These are phyloP conservation scores for Ilyonectria mors-panacis DNA, from an alignment of 2,329 filamentous ascomycete species.

Conservation along the genomic window DNA sequence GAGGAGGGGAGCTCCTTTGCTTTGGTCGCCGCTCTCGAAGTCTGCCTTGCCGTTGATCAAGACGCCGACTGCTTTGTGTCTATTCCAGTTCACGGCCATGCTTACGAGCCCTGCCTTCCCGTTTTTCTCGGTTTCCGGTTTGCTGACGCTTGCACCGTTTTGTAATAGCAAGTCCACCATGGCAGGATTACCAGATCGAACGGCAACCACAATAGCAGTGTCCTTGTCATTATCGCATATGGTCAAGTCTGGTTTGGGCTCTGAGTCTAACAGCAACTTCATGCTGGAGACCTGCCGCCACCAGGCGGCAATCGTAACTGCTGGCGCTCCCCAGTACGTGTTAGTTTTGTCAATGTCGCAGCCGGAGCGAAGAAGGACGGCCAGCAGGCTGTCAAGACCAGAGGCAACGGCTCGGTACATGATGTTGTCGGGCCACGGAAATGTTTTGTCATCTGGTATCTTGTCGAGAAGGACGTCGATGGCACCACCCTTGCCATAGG, in stretches of 20 bases:
- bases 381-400: neutral
- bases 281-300: neutral
- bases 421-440: neutral
- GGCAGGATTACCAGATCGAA: neutral
- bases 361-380: neutral
- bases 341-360: neutral
- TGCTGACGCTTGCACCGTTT: neutral
- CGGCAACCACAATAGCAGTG: neutral
- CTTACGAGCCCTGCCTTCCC: neutral
- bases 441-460: neutral
- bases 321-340: neutral
- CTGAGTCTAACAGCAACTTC: neutral
- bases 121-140: neutral
- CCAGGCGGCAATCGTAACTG: neutral
- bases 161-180: neutral
- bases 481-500: neutral
- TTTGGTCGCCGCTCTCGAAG: neutral
- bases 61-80: neutral
- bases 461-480: neutral
- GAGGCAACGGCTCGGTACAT: neutral
- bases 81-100: neutral
- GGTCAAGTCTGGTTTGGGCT: neutral
- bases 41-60: neutral
- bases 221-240: neutral
- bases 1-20: neutral